Base-by-base conservation (phyloP, 306 rosid species). In the Mucuna pruriens region DNA sequence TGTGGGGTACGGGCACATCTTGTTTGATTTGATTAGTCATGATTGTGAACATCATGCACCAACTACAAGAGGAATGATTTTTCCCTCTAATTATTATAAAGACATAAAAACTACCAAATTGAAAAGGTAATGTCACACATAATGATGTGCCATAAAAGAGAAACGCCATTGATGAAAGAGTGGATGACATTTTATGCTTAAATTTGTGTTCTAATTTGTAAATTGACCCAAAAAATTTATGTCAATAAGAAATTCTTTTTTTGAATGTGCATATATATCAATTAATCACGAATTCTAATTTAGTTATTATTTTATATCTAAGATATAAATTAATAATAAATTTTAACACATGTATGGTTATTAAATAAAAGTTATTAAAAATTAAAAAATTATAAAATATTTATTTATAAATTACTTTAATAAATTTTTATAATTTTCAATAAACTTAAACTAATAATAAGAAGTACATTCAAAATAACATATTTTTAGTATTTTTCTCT, bases 61-160 rank as follows among this genome's bases (percentile, higher is more conserved):
- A 63, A 33, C 44, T 60, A 74, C 77, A 67, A 68, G 31, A 76
- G 4, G 65, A 67, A 75, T 82, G 45, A 75, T 82, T 39, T 17
- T 51, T 6, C 2, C 31, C n/a, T 4, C 33, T 61, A 46, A n/a
- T 63, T 7, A 73, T 73, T 6, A 71, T 46, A 31, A 60, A 33
- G 34, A 61, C 17, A 22, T 9, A 6, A 25, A 62, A 73, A 33
- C 25, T 17, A 49, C 75, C 68, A 68, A 76, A 44, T 57, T 60
- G 9, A 58, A 80, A 75, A 82, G 81, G 63, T 67, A 0, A 66
- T 75, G 64, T 44, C 77, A 40, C 17, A 15, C 42, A 82, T 82
- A 33, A 82, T 82, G 76, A 75, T 82, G 85, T 66, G 33, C n/a
- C 72, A 34, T 2, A 57, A 82, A 82, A 57, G 72, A 57, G 77